These are phyloP conservation scores for Lentinus brumalis DNA, from an alignment of 768 basidiomycete genomes.

Conservation along the genomic window DNA sequence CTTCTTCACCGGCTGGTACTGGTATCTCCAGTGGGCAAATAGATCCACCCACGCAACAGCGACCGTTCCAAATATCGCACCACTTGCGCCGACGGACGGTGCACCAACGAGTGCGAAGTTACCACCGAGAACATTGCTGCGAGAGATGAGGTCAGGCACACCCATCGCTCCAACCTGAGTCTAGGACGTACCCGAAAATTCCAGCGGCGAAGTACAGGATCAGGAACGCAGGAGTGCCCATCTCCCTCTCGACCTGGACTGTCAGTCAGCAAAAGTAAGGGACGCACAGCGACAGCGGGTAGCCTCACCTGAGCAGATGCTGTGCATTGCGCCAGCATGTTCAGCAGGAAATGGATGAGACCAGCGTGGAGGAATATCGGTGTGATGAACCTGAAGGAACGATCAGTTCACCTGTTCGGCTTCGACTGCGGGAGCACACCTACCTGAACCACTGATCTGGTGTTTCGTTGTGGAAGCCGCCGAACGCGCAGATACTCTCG, in stretches of 20 bases:
- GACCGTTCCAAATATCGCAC: slow-evolving; percentile 88
- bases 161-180: slow-evolving; percentile 5
- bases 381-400: slow-evolving; percentile 58
- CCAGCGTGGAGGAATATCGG: slow-evolving; percentile 94
- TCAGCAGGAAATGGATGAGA: slow-evolving; percentile 88
- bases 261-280: not conserved
- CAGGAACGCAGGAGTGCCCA: slow-evolving; percentile 86
- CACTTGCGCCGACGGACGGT: slow-evolving; percentile 90
- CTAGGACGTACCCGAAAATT: slow-evolving; percentile 75
- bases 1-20: slow-evolving; percentile 81
- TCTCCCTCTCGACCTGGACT: slow-evolving; percentile 79
- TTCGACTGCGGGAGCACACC: not conserved
- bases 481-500: slow-evolving; percentile 87
- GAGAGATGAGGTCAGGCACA: not conserved
- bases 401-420: not conserved
- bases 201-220: slow-evolving; percentile 89
- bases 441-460: slow-evolving; percentile 63
- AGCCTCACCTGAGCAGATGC: slow-evolving; percentile 70
- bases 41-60: slow-evolving; percentile 89
- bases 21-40: slow-evolving; percentile 89
- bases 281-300: slow-evolving; percentile 10
- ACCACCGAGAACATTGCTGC: slow-evolving; percentile 86
- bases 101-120: slow-evolving; percentile 90
- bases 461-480: slow-evolving; percentile 54
- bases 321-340: slow-evolving; percentile 85